phyloP scores from a whole-genome alignment of 2,329 filamentous ascomycete species.

The Endocalyx cinctus region DNA sequence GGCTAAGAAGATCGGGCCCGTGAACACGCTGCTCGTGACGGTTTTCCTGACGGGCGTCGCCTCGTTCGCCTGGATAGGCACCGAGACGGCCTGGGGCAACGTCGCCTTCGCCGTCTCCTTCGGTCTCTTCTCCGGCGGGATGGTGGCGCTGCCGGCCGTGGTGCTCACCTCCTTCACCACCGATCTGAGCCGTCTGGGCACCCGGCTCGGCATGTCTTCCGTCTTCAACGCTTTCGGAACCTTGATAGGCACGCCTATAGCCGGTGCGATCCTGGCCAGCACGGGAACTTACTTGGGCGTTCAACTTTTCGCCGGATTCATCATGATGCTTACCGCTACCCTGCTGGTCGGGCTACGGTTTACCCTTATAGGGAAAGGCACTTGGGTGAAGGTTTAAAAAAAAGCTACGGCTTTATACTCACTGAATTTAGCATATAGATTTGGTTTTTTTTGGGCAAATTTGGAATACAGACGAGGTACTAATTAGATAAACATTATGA shows the following conservation, averaged over 20 bases:
- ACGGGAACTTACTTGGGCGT: constrained; percentile 23
- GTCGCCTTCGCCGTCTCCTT: constrained; percentile 40
- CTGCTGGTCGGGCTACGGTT: neutral
- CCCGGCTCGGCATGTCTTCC: constrained; percentile 39
- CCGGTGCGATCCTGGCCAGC: constrained; percentile 30
- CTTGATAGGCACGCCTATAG: constrained; percentile 34
- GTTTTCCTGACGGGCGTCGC: constrained; percentile 29
- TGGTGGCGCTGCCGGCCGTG: constrained; percentile 38
- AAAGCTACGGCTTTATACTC: neutral
- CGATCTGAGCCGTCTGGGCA: constrained; percentile 35
- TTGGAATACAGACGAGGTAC: too few species aligned
- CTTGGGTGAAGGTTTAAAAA: neutral
- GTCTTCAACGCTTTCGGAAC: constrained; percentile 32
- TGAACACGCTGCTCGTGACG: constrained; percentile 35
- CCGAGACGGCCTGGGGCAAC: constrained; percentile 29
- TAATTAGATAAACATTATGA: too few species aligned
- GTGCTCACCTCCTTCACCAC: constrained; percentile 37
- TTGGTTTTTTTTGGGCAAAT: too few species aligned
- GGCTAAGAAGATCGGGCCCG: constrained; percentile 35
- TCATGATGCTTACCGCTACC: constrained; percentile 16
- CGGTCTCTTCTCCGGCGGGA: constrained; percentile 41
- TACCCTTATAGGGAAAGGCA: neutral
- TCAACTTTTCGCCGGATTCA: constrained; percentile 24
- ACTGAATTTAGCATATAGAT: too few species aligned
- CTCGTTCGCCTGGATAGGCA: constrained; percentile 36